phyloP scores from a whole-genome alignment of 2,329 filamentous ascomycete species.

The Emydomyces testavorans region DNA sequence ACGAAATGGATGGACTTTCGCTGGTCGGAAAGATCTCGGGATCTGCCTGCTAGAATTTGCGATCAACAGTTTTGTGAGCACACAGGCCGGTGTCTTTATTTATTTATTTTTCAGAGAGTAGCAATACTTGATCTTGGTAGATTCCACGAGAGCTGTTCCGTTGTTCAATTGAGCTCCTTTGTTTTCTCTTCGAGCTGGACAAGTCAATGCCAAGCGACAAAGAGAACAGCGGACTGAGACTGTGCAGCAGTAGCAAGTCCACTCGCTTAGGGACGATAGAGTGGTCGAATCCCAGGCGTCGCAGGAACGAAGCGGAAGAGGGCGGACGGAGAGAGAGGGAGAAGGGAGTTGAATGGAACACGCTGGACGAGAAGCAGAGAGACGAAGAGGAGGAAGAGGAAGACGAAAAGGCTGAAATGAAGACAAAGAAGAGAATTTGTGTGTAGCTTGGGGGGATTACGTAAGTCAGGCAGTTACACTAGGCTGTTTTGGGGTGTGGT shows the following conservation, averaged over 20 bases:
- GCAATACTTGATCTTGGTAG: not conserved
- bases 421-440: not conserved
- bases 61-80: not conserved
- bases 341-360: constrained; percentile 15
- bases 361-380: constrained; percentile 20
- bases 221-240: constrained; percentile 16
- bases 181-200: constrained; percentile 29
- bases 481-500: not conserved
- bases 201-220: constrained; percentile 39
- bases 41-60: not conserved
- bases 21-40: not conserved
- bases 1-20: too few relatives aligned
- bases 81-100: too few relatives aligned
- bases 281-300: constrained; percentile 4
- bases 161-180: constrained; percentile 7
- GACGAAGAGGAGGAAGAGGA: constrained; percentile 18
- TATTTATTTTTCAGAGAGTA: too few relatives aligned
- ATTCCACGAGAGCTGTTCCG: not conserved
- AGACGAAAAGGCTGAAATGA: constrained; percentile 14
- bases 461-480: not conserved
- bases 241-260: not conserved
- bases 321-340: constrained; percentile 1
- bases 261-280: not conserved
- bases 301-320: constrained; percentile 10
- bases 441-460: not conserved